A percentile compares a stretch with the other conserved stretches of the same genome.
Evolutionary conservation across 2,329 filamentous ascomycete species (phyloP).

Genomic region (Verticillium nubilum): DNA sequence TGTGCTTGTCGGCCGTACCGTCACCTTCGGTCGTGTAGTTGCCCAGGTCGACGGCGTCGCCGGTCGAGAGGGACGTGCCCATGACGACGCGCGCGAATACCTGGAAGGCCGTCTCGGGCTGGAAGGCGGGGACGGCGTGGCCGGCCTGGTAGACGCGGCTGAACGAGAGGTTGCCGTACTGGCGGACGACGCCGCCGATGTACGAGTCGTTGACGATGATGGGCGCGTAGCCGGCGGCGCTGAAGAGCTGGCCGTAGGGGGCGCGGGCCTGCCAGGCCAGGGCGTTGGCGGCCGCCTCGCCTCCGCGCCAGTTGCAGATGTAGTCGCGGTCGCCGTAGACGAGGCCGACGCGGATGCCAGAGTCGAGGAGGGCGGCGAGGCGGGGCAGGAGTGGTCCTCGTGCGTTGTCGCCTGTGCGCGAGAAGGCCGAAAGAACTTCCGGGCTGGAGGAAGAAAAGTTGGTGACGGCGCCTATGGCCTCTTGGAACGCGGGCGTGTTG

Average conservation of each 20-base stretch:
- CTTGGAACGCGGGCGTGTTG: slow-evolving; percentile 48
- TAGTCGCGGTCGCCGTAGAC: slow-evolving; percentile 64
- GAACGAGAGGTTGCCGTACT: slow-evolving; percentile 70
- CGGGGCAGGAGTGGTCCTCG: slow-evolving; percentile 55
- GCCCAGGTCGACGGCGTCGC: slow-evolving; percentile 44
- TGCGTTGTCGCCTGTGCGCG: slow-evolving; percentile 53
- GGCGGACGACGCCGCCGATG: slow-evolving; percentile 67
- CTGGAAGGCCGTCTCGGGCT: slow-evolving; percentile 54
- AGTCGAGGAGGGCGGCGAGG: slow-evolving; percentile 54
- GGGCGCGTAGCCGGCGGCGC: slow-evolving; percentile 63
- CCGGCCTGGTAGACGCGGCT: slow-evolving; percentile 62
- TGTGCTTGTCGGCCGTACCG: slow-evolving; percentile 46
- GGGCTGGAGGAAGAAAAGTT: slow-evolving; percentile 50
- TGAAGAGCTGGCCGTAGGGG: slow-evolving; percentile 50
- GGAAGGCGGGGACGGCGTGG: slow-evolving; percentile 56
- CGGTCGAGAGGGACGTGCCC: slow-evolving; percentile 49
- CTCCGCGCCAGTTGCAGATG: slow-evolving; percentile 68
- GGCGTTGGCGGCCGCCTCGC: slow-evolving; percentile 63
- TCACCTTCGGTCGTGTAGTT: slow-evolving; percentile 53
- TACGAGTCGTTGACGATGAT: slow-evolving; percentile 64
- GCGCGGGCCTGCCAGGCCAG: slow-evolving; percentile 44
- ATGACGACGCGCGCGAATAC: slow-evolving; percentile 56
- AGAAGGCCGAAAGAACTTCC: slow-evolving; percentile 41
- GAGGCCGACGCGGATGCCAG: slow-evolving; percentile 63
- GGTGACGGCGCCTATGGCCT: slow-evolving; percentile 51